Base-by-base conservation (phyloP, 2,329 filamentous ascomycete species). In the Exophiala sp. region DNA sequence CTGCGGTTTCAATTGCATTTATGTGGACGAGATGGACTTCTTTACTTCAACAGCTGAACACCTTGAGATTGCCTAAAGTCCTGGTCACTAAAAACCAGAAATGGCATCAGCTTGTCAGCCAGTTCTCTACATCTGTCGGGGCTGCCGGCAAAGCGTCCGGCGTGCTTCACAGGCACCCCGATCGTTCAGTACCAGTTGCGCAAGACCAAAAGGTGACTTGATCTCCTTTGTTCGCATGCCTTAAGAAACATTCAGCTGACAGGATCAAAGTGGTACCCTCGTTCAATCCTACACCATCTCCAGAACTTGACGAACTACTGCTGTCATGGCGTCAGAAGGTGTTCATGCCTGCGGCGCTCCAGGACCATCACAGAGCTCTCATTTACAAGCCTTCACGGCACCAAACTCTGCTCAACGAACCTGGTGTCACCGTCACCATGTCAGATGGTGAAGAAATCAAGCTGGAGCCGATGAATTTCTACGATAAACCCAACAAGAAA, bases 311-410 rank as follows among this genome's bases (percentile, higher is more conserved):
- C 56, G 56, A 65, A 37, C 61, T 68, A 42, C 64, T 74, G 24
- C 57, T 63, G 22, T 63, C 62, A 51, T 71, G 69, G 60, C 70
- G 71, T 56, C 59, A 72, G 53, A 65, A 68, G 34, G 62, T 73
- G 43, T 73, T 74, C 59, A 68, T 72, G 24, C 71, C 71, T 22
- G 64, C 63, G 42, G 64, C 65, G 30, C 64, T 73, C 3, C 59
- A 62, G 29, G 50, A 60, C 4, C 63, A 63, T 35, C 70, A 73
- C 49, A 64, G 64, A 51, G 64, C 61, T 34, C 63, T 69, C 38
- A 65, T 73, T 48, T 72, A 68, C 60, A 65, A 65, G 43, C 52
- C 63, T 24, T 66, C 64, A 30, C 63, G 68, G 39, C 61, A 64
- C 32, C 59, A 64, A 11, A 58, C 63, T 43, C 61, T 73, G 22